phyloP scores from a whole-genome alignment of 192 early-diverging fungal species.

The Rhizoclosmatium sp. region DNA sequence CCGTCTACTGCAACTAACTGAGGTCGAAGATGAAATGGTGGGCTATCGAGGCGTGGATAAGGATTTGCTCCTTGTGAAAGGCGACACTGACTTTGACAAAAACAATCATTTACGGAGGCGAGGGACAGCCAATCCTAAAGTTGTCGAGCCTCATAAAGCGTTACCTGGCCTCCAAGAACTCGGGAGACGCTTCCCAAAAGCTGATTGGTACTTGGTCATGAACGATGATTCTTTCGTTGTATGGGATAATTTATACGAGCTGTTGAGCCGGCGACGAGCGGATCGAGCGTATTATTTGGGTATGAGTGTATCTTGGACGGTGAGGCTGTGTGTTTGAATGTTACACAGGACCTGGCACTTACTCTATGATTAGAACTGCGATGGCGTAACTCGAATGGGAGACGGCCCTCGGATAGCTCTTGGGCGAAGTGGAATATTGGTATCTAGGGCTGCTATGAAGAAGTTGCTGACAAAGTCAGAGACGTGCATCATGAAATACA shows the following conservation, averaged over 20 bases:
- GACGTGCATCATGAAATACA: not conserved
- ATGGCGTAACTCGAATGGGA: not conserved
- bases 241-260: not conserved
- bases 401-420: not conserved
- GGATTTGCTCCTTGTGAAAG: not conserved
- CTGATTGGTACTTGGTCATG: not conserved
- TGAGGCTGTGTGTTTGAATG: no score
- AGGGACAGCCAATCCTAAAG: not conserved
- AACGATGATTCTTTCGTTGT: not conserved
- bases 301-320: not conserved
- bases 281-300: not conserved
- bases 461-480: not conserved
- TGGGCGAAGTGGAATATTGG: not conserved
- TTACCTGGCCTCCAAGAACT: not conserved
- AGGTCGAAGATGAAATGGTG: not conserved
- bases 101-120: not conserved
- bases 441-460: not conserved
- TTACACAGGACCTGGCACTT: no score
- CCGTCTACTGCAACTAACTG: not conserved
- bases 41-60: not conserved
- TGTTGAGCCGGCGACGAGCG: not conserved
- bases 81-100: no score
- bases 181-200: not conserved
- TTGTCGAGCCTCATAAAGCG: not conserved
- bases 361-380: not conserved